Conservation (phyloP, 208 protist species). For the Leishmania tarentolae region DNA sequence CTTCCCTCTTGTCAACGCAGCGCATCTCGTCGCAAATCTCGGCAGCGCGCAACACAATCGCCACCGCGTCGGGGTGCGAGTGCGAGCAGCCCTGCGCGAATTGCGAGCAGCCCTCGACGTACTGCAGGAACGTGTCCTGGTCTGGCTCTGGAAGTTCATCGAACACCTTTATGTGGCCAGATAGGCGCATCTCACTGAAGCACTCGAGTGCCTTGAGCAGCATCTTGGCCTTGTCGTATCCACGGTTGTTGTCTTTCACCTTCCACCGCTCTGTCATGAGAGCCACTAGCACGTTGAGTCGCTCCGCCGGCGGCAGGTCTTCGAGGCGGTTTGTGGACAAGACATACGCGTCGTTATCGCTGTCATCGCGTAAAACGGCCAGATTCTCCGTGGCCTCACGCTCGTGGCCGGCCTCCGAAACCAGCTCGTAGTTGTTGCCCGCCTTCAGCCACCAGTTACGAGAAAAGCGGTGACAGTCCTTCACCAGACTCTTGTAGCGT, state of each 20-base stretch:
- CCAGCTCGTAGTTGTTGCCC: slow-evolving; percentile 90
- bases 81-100: slow-evolving; percentile 82
- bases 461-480: slow-evolving; percentile 74
- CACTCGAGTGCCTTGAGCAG: slow-evolving; percentile 84
- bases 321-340: slow-evolving; percentile 74
- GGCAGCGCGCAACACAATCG: slow-evolving; percentile 71
- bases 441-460: slow-evolving; percentile 81
- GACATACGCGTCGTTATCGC: slow-evolving; percentile 67
- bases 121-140: slow-evolving; percentile 89
- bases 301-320: slow-evolving; percentile 72
- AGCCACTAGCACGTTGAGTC: slow-evolving; percentile 69
- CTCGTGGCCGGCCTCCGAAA: slow-evolving; percentile 82
- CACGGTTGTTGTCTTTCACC: slow-evolving; percentile 80
- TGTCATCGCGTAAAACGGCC: slow-evolving; percentile 71
- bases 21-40: slow-evolving; percentile 91
- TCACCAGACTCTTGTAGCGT: slow-evolving; percentile 88
- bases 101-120: slow-evolving; percentile 73
- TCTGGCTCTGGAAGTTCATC: slow-evolving; percentile 69
- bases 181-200: slow-evolving; percentile 85
- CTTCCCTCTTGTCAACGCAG: slow-evolving; percentile 80
- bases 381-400: slow-evolving; percentile 89
- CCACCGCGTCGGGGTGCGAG: slow-evolving; percentile 83
- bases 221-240: slow-evolving; percentile 89
- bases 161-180: slow-evolving; percentile 64
- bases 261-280: slow-evolving; percentile 80